Conservation (phyloP, 2,329 filamentous ascomycete species). For the Diaporthe amygdali region DNA sequence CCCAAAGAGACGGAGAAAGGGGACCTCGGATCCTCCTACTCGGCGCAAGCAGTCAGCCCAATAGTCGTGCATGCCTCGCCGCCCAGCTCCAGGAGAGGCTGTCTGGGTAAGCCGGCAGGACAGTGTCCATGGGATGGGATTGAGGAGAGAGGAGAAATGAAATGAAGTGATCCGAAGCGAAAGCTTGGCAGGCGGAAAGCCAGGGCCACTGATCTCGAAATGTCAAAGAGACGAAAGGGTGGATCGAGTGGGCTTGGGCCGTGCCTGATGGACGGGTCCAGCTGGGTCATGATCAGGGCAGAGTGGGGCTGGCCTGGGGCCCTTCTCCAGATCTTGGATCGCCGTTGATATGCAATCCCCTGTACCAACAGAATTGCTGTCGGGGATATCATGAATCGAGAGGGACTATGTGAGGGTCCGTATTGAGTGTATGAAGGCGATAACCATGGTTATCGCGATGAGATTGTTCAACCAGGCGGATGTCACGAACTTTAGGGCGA, state of each 20-base stretch:
- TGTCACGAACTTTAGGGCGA: background rate
- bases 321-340: slow-evolving; percentile 20
- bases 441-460: background rate
- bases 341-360: background rate
- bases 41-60: slow-evolving; percentile 1
- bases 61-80: background rate
- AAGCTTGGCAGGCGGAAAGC: slow-evolving; percentile 13
- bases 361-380: background rate
- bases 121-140: background rate
- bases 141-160: slow-evolving; percentile 1
- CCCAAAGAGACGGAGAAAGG: background rate
- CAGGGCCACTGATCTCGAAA: slow-evolving; percentile 3
- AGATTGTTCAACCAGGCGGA: background rate
- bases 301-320: background rate
- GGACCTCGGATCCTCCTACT: background rate
- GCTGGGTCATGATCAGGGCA: slow-evolving; percentile 7
- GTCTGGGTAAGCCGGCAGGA: background rate
- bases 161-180: slow-evolving; percentile 5
- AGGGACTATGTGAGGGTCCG: background rate
- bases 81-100: background rate
- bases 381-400: background rate
- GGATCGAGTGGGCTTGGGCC: background rate
- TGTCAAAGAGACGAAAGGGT: slow-evolving; percentile 1
- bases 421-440: background rate
- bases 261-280: background rate